Base-by-base conservation (phyloP, 441 rosid species). In the Pelargonium myrrhifolium region DNA sequence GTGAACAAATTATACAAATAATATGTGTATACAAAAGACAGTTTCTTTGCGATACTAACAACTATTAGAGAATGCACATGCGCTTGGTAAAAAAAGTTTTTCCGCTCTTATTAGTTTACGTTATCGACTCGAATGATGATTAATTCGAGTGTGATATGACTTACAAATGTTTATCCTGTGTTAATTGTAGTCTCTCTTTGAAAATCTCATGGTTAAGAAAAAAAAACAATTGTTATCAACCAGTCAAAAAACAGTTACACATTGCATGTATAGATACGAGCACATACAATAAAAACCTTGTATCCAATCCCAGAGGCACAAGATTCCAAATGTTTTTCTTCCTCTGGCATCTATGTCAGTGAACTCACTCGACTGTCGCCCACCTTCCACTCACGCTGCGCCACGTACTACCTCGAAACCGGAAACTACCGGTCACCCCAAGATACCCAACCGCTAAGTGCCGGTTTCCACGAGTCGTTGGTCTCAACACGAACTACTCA, bases 251-350 rank as follows among this genome's bases (percentile, higher is more conserved):
- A 5, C 51, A 45, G 51, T 1, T 0, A 14, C 56, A 49, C 20
- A 11, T n/a, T 15, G 2, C 22, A 14, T 53, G 9, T 17, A 53
- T 53, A 17, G 59, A 53, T 22, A 53, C 10, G 59, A 53, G 9
- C 59, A 17, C 59, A 53, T 20, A 53, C 22, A 53, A 53, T 8
- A 20, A 53, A 3, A 53, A 20, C 59, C 22, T 6, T 12, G 17
- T 5, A 8, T 17, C 7, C 14, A 49, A 49, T 49, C 56, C 56
- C 56, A 9, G 20, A 31, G 37, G 37, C 37, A 31, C 53, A 45
- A 69, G 65, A 43, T 24, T 59, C 63, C 63, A 59, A 59, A 59
- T 59, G 63, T 21, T 59, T 59, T 59, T 59, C 63, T 59, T 59
- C 63, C 63, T 26, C 63, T 61, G 39, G 42, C 26, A 61, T 61